Conservation (phyloP, 495 filamentous ascomycete genomes). For the Penicillium silybi region DNA sequence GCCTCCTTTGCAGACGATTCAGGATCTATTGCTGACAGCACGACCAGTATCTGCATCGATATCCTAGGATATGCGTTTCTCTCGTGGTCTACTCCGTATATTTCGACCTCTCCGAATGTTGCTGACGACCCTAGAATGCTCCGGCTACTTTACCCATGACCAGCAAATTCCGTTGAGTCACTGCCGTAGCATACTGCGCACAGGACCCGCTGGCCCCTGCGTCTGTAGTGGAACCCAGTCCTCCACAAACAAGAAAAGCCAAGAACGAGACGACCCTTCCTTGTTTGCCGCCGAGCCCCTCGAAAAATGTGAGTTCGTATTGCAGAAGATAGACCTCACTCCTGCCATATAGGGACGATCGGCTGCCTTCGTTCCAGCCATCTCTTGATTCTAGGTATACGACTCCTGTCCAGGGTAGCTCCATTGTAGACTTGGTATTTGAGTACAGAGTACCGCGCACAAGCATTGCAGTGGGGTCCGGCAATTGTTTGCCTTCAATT, state of each 20-base stretch:
- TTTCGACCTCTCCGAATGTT: too few relatives aligned
- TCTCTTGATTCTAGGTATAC: not conserved
- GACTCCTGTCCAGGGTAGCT: not conserved
- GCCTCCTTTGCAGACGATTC: too few relatives aligned
- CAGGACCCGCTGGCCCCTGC: constrained; percentile 15
- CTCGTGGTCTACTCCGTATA: too few relatives aligned
- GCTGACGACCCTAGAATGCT: not conserved
- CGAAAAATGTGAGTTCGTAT: constrained; percentile 3
- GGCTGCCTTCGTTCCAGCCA: not conserved
- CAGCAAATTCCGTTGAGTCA: not conserved
- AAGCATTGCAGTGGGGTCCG: not conserved
- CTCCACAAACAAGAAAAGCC: not conserved
- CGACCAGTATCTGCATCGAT: too few relatives aligned
- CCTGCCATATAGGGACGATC: not conserved
- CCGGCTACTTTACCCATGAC: not conserved
- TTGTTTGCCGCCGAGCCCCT: not conserved
- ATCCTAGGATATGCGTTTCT: too few relatives aligned
- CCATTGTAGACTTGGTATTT: not conserved
- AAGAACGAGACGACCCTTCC: not conserved
- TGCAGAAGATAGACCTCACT: not conserved
- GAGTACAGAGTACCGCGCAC: not conserved
- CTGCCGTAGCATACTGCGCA: constrained; percentile 1
- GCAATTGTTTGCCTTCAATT: not conserved
- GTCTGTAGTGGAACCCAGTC: constrained; percentile 5
- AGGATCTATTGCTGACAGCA: too few relatives aligned